phyloP scores from a whole-genome alignment of 768 basidiomycete species.

The Hirschioporus abietinus region DNA sequence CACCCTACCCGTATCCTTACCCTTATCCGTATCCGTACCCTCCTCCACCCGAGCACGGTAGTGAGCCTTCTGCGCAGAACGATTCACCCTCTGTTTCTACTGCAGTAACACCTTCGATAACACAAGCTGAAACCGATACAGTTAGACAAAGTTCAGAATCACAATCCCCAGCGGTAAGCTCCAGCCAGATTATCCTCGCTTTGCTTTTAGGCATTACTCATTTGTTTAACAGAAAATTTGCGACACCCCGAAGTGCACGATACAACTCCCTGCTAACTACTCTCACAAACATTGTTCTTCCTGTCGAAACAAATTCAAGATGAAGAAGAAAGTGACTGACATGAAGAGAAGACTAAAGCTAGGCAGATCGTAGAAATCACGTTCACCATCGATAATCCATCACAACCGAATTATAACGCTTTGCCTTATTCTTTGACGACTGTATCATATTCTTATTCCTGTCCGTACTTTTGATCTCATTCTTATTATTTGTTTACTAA shows the following conservation, averaged over 20 bases:
- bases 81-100: background rate
- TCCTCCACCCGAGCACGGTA: background rate
- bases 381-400: background rate
- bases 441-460: background rate
- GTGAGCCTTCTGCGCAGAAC: background rate
- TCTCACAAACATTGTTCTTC: background rate
- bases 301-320: background rate
- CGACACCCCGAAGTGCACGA: background rate
- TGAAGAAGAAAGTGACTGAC: background rate
- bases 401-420: background rate
- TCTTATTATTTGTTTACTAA: too few relatives aligned
- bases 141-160: background rate
- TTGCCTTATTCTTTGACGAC: background rate
- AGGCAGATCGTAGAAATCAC: background rate
- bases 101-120: too few relatives aligned
- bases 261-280: background rate
- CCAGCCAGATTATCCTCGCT: background rate
- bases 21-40: background rate
- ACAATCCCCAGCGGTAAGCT: background rate
- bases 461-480: too few relatives aligned
- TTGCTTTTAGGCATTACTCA: background rate
- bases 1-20: background rate
- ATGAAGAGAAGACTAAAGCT: conserved; percentile 1
- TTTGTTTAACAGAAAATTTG: background rate
- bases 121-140: too few relatives aligned